Conservation (phyloP, 164 flowering plant genomes). For the Vitis rotundifolia region DNA sequence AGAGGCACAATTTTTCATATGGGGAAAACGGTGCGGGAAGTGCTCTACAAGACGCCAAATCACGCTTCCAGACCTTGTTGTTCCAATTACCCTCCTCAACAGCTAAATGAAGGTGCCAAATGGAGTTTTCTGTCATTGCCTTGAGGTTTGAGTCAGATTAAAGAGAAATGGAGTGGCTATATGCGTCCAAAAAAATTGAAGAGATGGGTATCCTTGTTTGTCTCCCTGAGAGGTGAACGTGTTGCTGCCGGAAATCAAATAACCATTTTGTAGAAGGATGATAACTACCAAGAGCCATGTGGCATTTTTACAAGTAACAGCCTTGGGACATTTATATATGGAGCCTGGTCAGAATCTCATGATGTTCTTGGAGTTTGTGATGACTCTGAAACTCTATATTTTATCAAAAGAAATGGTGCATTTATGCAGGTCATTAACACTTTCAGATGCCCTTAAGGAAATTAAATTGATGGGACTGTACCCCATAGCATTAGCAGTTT, state of each 20-base stretch:
- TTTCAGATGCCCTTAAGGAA: too few species aligned
- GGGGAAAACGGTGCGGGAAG: constrained; percentile 36
- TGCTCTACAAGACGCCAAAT: constrained; percentile 66
- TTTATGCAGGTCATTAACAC: constrained; percentile 17
- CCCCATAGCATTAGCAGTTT: too few species aligned
- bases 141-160: constrained; percentile 57
- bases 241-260: constrained; percentile 75
- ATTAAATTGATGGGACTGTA: too few species aligned
- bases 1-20: constrained; percentile 4
- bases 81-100: constrained; percentile 65
- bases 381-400: constrained; percentile 55
- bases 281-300: constrained; percentile 71
- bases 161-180: constrained; percentile 64
- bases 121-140: constrained; percentile 45
- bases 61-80: constrained; percentile 63
- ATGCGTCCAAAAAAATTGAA: constrained; percentile 45
- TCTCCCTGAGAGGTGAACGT: constrained; percentile 68
- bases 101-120: constrained; percentile 37
- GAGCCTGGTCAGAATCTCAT: constrained; percentile 85
- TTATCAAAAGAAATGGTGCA: constrained; percentile 85
- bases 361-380: constrained; percentile 78
- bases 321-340: constrained; percentile 44
- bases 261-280: constrained; percentile 65
- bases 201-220: constrained; percentile 54
- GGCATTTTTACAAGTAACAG: constrained; percentile 68